Conservation (phyloP, 352 stramenopile genomes). For the Pythium rishiriense region DNA sequence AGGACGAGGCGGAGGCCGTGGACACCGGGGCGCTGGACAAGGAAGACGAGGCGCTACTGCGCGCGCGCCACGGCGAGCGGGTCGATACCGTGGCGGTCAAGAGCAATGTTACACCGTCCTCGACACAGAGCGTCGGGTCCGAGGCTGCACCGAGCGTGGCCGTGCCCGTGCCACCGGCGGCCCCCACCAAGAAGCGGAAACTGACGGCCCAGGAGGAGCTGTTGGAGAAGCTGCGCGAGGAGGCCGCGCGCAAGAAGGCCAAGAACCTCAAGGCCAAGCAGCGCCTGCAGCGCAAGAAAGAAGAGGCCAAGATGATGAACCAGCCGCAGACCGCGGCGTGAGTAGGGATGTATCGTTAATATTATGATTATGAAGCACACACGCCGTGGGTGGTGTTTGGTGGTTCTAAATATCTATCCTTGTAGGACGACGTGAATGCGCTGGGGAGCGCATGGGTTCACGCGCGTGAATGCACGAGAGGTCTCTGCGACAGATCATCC, state of each 20-base stretch:
- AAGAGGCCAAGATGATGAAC: conserved; percentile 47
- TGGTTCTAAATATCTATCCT: neutral
- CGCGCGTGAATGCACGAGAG: conserved; percentile 8
- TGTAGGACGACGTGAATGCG: neutral
- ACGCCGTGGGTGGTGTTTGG: neutral
- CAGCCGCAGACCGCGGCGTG: conserved; percentile 15
- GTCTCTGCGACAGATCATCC: conserved; percentile 7
- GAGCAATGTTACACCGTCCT: neutral
- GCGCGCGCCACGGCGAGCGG: conserved; percentile 29
- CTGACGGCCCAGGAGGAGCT: conserved; percentile 67
- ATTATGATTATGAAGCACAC: neutral
- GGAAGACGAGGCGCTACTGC: conserved; percentile 64
- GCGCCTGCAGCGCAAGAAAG: conserved; percentile 77
- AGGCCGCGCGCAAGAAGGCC: conserved; percentile 61
- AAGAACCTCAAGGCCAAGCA: conserved; percentile 81
- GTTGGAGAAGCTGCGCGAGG: conserved; percentile 63
- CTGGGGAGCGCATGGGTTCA: neutral
- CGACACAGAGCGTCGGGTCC: neutral
- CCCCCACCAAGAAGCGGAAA: conserved; percentile 53
- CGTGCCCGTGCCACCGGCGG: neutral
- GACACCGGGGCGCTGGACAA: conserved; percentile 44
- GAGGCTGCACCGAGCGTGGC: neutral
- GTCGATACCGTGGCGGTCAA: neutral
- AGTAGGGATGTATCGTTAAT: neutral
- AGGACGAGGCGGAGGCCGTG: conserved; percentile 31